Evolutionary conservation across 2,329 filamentous ascomycete genomes (phyloP), one percentile per base, ranked within the genome.

Genomic region (Verticillium albo-atrum): DNA sequence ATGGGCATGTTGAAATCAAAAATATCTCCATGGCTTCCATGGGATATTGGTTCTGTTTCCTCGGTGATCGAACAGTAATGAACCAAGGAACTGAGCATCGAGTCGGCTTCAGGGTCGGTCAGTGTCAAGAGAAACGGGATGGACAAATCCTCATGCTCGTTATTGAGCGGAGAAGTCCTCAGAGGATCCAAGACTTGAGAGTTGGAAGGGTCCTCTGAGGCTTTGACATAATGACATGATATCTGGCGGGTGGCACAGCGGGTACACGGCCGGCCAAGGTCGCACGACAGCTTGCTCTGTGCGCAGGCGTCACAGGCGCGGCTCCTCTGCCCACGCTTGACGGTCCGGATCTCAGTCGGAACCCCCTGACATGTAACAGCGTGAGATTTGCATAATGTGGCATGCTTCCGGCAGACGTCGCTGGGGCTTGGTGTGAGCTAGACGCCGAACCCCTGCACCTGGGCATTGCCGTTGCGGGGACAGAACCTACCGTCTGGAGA

Each of bases 251-350:
- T 51, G 3, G 58, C 53, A 54, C 70, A 71, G 28, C 70, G 62
- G 2, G 60, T 57, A 52, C 70, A 72, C 0, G 68, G 68, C 1
- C 60, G 55, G 2, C 54, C 59, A 4, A 62, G 68, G 55, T 71
- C 67, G 58, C 70, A 72, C 26, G 67, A 66, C 6, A 68, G 60
- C 37, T 70, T 70, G 61, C 68, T 68, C 25, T 61, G 63, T 55
- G 67, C 70, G 56, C 70, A 72, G 2, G 64, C 63, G n/a, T 70
- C 68, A 57, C 70, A 72, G 3, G 68, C 68, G 1, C 61, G 58
- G 0, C 67, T 65, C 51, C 67, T 69, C 32, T 69, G 68, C 15
- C 70, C 70, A 5, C 68, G 66, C 34, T 64, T 67, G 6, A 65
- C 62, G 1, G 64, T 62, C 3, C 66, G 66, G 1, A 68, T 32